Evolutionary conservation across 2,329 filamentous ascomycete genomes (phyloP), one percentile per base, ranked within the genome.

Genomic region (Paradendryphiella salina): DNA sequence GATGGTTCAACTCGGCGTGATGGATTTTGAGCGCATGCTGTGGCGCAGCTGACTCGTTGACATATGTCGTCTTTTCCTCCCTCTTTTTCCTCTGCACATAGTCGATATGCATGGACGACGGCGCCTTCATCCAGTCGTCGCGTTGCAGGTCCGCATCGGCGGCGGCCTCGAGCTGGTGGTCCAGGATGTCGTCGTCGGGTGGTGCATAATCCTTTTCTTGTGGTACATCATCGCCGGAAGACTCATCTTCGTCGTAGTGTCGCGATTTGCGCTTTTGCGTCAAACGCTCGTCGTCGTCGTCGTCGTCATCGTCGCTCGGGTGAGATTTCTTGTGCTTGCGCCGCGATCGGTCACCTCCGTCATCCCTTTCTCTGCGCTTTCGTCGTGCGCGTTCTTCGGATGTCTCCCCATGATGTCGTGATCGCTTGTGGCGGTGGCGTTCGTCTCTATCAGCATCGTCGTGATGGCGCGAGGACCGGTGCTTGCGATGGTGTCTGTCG

Each of bases 101-200:
- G 67, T 97, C 92, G 50, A 97, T 79, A 45, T 92, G 87, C 29
- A 96, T 75, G 0, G 87, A 85, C 0, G 89, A 89, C 0, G 93
- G 91, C 0, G 87, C 87, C 52, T 91, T 87, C 94, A 99, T 99
- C 92, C 95, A 99, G 0, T 88, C 84, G 72, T 97, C 94, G 57
- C 95, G 84, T 60, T 85, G 81, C 26, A 86, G 64, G 1, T 74
- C 52, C 67, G 72, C 59, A 55, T 63, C 56, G 14, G 67, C 65
- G 15, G 71, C 60, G 46, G 74, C 66, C 46, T 75, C 69, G 11
- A 76, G 66, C 51, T 73, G 69, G 28, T 73, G 65, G 46, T 79
- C 77, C n/a, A 78, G 58, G 5, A 72, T 67, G n/a, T 76, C 70
- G 35, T 77, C 75, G n/a, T 70, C 65, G 11, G 75, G 70, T 6